Evolutionary conservation across 1,284 basidiomycete species (phyloP).

Genomic region (Microstroma glucosiphilum): DNA sequence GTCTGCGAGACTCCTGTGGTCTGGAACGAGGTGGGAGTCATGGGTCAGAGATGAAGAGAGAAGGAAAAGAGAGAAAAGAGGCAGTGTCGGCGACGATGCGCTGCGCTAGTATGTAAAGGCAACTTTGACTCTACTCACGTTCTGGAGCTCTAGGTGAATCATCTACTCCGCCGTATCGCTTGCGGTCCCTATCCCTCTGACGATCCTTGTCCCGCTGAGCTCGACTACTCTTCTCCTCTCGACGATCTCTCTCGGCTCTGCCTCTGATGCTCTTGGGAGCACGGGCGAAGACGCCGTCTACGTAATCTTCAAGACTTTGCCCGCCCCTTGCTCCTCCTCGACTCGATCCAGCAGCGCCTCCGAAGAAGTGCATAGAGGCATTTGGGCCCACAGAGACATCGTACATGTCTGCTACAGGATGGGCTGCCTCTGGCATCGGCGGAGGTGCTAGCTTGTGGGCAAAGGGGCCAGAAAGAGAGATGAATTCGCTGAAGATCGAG

Average conservation of each 20-base stretch:
- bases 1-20: neutral
- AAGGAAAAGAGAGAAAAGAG: too few relatives aligned
- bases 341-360: neutral
- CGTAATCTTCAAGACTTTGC: neutral
- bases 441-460: conserved; percentile 51
- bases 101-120: neutral
- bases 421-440: neutral
- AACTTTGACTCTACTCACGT: neutral
- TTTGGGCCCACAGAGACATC: conserved; percentile 1
- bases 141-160: conserved; percentile 3
- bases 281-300: conserved; percentile 1
- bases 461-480: conserved; percentile 69
- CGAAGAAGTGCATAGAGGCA: conserved; percentile 8
- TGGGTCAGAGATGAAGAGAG: too few relatives aligned
- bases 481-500: conserved; percentile 70
- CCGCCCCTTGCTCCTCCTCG: neutral
- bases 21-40: too few relatives aligned
- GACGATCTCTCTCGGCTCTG: neutral
- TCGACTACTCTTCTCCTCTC: neutral
- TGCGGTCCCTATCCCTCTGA: conserved; percentile 6
- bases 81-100: neutral
- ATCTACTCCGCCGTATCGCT: neutral
- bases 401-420: conserved; percentile 5
- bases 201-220: neutral
- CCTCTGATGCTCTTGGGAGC: neutral